A percentile compares a stretch with the other conserved stretches of the same genome.
phyloP scores from a whole-genome alignment of 2,329 filamentous ascomycete species.

The Xylariaceae sp. region DNA sequence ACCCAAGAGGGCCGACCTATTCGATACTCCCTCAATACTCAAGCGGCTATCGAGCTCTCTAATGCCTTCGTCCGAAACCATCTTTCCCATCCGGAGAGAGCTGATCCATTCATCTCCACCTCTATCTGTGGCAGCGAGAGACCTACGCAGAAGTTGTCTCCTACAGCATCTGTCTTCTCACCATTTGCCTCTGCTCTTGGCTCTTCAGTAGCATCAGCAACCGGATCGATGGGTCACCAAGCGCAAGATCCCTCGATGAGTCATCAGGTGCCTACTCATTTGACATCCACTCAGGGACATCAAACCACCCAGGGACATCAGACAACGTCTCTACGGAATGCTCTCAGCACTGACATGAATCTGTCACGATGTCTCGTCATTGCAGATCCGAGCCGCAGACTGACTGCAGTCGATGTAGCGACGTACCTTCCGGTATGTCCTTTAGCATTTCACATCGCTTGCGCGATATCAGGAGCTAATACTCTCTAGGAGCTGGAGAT shows the following conservation, averaged over 20 bases:
- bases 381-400: conserved; percentile 27
- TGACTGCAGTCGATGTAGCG: conserved; percentile 39
- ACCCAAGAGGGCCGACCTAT: conserved; percentile 28
- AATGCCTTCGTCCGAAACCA: conserved; percentile 20
- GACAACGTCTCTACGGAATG: too few relatives aligned
- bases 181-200: conserved; percentile 40
- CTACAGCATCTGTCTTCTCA: conserved; percentile 59
- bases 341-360: conserved; percentile 45
- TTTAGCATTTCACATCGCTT: too few relatives aligned
- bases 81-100: conserved; percentile 30
- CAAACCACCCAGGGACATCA: conserved; percentile 25
- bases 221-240: conserved; percentile 17
- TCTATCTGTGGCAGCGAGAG: conserved; percentile 29
- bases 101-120: conserved; percentile 52
- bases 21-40: conserved; percentile 22
- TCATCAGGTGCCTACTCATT: conserved; percentile 9
- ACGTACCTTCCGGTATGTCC: conserved; percentile 42
- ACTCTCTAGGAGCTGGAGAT: conserved; percentile 37
- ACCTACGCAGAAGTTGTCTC: conserved; percentile 51
- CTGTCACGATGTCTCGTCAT: conserved; percentile 45
- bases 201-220: conserved; percentile 10
- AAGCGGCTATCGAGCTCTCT: conserved; percentile 21
- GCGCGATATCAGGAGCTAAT: conserved; percentile 18
- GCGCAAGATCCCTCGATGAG: conserved; percentile 14
- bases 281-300: conserved; percentile 4